These are phyloP conservation scores for Tetraselmis striata DNA, from an alignment of 139 green algal genomes.

Conservation along the genomic window DNA sequence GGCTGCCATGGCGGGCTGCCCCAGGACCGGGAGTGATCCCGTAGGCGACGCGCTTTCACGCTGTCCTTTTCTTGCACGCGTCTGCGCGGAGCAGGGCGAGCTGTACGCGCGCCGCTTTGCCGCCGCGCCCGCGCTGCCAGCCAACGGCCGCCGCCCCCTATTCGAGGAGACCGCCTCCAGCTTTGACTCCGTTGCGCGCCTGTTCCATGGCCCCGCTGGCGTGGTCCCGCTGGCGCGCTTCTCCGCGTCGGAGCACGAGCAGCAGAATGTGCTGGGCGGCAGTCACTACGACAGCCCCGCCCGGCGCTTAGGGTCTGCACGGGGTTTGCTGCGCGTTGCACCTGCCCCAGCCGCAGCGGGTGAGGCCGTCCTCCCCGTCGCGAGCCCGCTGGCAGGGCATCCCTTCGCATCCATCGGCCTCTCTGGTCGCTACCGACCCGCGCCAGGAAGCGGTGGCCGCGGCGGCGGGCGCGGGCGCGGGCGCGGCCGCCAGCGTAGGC, in stretches of 20 bases:
- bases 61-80: neutral
- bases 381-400: too few relatives aligned
- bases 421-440: neutral
- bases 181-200: neutral
- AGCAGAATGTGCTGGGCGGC: neutral
- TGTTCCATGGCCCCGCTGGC: constrained; percentile 51
- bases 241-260: neutral
- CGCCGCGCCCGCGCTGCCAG: neutral
- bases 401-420: too few relatives aligned
- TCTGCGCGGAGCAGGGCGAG: neutral
- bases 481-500: neutral
- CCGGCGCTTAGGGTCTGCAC: neutral
- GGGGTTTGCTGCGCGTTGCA: neutral
- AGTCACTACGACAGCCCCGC: neutral
- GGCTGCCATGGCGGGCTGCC: too few relatives aligned
- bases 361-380: neutral
- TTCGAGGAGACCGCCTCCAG: neutral
- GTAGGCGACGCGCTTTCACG: neutral
- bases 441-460: neutral
- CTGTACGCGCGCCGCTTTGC: neutral
- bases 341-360: neutral
- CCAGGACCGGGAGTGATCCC: neutral
- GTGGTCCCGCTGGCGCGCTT: constrained; percentile 35
- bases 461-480: too few relatives aligned
- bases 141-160: neutral